Evolutionary conservation across 2,329 filamentous ascomycete genomes (phyloP), one percentile per base, ranked within the genome.

Genomic region (Neocatenulostroma microsporum): DNA sequence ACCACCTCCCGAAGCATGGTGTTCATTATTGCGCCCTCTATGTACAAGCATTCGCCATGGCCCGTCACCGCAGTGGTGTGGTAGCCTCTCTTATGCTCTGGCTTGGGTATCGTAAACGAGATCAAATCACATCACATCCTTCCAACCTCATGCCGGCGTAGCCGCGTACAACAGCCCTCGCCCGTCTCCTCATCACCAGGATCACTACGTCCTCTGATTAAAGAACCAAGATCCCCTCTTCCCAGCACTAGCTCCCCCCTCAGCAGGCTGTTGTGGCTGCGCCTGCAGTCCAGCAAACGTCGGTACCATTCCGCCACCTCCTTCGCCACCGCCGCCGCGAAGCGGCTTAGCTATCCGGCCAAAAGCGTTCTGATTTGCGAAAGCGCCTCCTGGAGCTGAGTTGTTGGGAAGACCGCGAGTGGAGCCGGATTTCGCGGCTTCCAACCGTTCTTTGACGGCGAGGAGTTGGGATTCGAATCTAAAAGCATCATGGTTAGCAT

Each of bases 391-490:
- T 3, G 45, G 44, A 63, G 43, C 64, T 37, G 44, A 48, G 5
- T 76, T 70, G 31, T 78, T 75, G 76, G 17, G 58, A 57, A 95
- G 76, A 36, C 85, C 87, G 48, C 87, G 82, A 9, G 88, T 94
- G 48, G 84, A 91, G 54, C 88, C 86, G 32, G 81, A 78, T 67
- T 96, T 98, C 61, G 88, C 91, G 35, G 86, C 84, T 66, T 98
- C 91, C 49, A 98, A 81, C 45, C 91, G 84, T 62, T 98, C 91
- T 72, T 96, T 98, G 66, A 98, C 91, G 34, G 88, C 87, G 28
- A 87, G 84, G 60, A 98, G 84, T 67, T 98, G 91, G 24, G 85
- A 82, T 70, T 98, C 91, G 70, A 98, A 98, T 62, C 91, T 96
- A 60, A 27, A 26, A n/a, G n/a, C n/a, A 14, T 25, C 48, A 46